Conservation (phyloP, 371 early-diverging fungal genomes). For the Apophysomyces sp. region DNA sequence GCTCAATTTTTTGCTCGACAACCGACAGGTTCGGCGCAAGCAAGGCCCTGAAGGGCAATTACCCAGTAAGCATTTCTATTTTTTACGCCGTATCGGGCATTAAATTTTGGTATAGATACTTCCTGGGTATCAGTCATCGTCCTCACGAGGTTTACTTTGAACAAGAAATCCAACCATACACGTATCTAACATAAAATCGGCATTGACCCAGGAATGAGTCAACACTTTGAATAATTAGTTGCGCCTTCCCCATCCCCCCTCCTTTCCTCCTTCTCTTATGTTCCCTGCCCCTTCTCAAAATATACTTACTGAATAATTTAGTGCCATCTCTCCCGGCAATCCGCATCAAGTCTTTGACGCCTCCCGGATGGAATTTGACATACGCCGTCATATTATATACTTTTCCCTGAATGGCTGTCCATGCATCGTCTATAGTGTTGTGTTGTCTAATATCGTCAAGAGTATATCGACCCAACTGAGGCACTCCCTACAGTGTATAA, state of each 20-base stretch:
- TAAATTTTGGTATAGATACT: too few species aligned
- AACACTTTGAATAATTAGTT: too few species aligned
- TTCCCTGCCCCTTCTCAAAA: background rate
- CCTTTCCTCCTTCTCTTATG: background rate
- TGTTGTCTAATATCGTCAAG: constrained; percentile 81
- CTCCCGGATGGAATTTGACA: constrained; percentile 95
- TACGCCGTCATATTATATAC: constrained; percentile 96
- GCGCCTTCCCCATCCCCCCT: background rate
- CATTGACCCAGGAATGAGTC: constrained; percentile 95
- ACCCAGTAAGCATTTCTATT: too few species aligned
- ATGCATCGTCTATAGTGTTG: constrained; percentile 79
- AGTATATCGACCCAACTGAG: constrained; percentile 60
- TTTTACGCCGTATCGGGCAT: too few species aligned
- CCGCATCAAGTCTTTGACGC: constrained; percentile 83
- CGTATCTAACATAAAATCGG: constrained; percentile 78
- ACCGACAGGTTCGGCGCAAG: too few species aligned
- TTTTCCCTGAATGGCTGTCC: constrained; percentile 92
- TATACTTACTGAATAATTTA: constrained; percentile 76
- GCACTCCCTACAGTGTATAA: constrained; percentile 49
- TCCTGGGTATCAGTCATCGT: background rate
- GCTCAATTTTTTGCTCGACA: too few species aligned
- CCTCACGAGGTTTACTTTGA: constrained; percentile 8
- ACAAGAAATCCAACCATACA: constrained; percentile 85
- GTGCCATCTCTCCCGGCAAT: constrained; percentile 96
- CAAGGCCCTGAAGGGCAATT: too few species aligned